These are phyloP conservation scores for Chlorella sp. DNA, from an alignment of 139 green algal genomes.

Conservation along the genomic window DNA sequence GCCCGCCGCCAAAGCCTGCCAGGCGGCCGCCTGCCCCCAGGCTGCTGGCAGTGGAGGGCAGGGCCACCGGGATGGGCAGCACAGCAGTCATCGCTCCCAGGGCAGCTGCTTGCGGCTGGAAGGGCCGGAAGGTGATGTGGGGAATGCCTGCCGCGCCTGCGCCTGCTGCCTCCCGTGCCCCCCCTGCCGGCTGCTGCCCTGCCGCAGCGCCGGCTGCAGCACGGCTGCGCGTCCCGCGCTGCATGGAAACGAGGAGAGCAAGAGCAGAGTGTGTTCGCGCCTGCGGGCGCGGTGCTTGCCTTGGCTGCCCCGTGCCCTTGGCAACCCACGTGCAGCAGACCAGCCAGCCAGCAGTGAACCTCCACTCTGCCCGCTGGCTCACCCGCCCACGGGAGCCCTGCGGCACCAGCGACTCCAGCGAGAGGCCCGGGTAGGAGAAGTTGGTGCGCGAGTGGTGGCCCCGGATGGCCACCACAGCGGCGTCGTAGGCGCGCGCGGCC, in stretches of 20 bases:
- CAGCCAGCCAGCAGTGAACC: too few species aligned
- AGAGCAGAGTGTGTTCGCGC: too few species aligned
- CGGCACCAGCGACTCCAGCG: constrained; percentile 28
- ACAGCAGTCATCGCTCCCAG: neutral
- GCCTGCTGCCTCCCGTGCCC: neutral
- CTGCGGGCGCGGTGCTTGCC: too few species aligned
- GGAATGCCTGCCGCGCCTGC: neutral
- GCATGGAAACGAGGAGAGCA: too few species aligned
- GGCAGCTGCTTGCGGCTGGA: neutral
- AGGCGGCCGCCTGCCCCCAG: too few species aligned
- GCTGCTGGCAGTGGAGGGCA: neutral
- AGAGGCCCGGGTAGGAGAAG: constrained; percentile 64
- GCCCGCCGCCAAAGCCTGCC: too few species aligned
- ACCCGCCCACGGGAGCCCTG: neutral
- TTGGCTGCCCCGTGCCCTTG: too few species aligned
- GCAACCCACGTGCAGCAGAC: too few species aligned
- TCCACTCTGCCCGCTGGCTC: too few species aligned
- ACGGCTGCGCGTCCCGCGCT: too few species aligned
- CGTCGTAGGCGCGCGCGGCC: constrained; percentile 82
- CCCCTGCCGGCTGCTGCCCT: too few species aligned
- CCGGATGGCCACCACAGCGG: constrained; percentile 76
- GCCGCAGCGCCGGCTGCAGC: neutral
- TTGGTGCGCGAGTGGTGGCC: constrained; percentile 76
- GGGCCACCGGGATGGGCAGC: neutral
- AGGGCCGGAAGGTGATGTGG: constrained; percentile 5